Evolutionary conservation across 345 rosid species (phyloP), one percentile per base, ranked within the genome.

Genomic region (Jatropha curcas): DNA sequence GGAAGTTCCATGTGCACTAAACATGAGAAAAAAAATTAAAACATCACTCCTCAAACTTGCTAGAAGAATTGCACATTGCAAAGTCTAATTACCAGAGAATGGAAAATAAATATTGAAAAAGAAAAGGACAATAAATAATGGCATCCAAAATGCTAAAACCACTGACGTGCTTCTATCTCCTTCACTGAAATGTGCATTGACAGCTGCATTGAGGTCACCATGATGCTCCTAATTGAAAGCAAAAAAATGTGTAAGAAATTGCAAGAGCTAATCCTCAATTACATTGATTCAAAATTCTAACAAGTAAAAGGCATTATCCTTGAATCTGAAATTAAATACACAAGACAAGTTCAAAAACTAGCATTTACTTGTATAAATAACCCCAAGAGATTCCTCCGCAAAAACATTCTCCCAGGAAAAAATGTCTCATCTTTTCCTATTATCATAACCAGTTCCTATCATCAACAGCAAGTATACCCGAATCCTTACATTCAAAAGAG

Each of bases 121-220:
- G 24, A 39, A 31, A 35, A 10, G 4, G 52, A 25, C 14, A 37
- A 27, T 16, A 64, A 73, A 14, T n/a, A 31, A 28, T 53, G 59
- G 45, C 25, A 37, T 30, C 31, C 24, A 34, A 41, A n/a, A 65
- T 43, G 25, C 22, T 43, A 64, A 74, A 45, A 30, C 46, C 45
- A 74, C 89, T 60, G 45, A 90, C 92, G 9, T 80, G 82, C 73
- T 89, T 76, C 88, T 74, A 79, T 93, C 98, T 83, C 98, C 96
- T 74, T 89, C 96, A 14, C 74, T 79, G 85, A 93, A 96, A 85
- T 89, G 89, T 33, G 96, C 88, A 88, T 96, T 90, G 71, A 96
- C 89, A 65, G 99, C 97, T 74, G 89, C 91, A 86, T 96, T 93
- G 70, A 93, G 93, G 86, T 93, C 95, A 71, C 97, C 97, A 22